Evolutionary conservation across 139 green algal genomes (phyloP), one percentile per base, ranked within the genome.

Genomic region (Coelastrella sp.): DNA sequence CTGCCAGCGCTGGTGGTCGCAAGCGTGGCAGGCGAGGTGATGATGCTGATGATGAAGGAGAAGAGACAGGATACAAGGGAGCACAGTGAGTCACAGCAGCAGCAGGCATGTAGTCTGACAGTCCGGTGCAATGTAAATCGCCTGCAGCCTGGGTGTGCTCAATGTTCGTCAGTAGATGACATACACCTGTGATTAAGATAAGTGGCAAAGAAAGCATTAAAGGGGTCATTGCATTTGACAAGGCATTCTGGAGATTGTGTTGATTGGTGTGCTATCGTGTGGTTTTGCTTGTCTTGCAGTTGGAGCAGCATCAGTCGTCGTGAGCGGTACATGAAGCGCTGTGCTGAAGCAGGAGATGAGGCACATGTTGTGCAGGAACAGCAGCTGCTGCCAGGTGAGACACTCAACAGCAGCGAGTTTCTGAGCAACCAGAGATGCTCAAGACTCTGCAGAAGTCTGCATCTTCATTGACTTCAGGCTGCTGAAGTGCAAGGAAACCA

Each of bases 251-350:
- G n/a, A n/a, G n/a, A n/a, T n/a, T n/a, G n/a, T n/a, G n/a, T n/a
- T 38, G 1, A 5, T 80, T 53, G 45, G 74, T 27, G n/a, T 6
- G 8, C 50, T 79, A 62, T 30, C 25, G 79, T 57, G 9, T 51
- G 37, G 30, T 51, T 32, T 53, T 83, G 32, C 34, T 38, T 7
- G 2, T 81, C 1, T 21, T 37, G 57, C 88, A 91, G 92, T 80
- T 98, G 95, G 95, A 93, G 89, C 5, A 89, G 90, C 17, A 89
- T 98, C 32, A 90, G 45, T 34, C 89, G 95, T 0, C 67, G 78
- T 8, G 89, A 95, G 77, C 88, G 95, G 45, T 98, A 98, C 91
- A 83, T 90, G 30, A 92, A 95, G 87, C 92, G 95, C 27, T 90
- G 89, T 45, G 59, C 87, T 69, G 92, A 93, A 23, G 86, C 87